Base-by-base conservation (phyloP, 1,284 basidiomycete species). In the Microbotryomycetes sp. region DNA sequence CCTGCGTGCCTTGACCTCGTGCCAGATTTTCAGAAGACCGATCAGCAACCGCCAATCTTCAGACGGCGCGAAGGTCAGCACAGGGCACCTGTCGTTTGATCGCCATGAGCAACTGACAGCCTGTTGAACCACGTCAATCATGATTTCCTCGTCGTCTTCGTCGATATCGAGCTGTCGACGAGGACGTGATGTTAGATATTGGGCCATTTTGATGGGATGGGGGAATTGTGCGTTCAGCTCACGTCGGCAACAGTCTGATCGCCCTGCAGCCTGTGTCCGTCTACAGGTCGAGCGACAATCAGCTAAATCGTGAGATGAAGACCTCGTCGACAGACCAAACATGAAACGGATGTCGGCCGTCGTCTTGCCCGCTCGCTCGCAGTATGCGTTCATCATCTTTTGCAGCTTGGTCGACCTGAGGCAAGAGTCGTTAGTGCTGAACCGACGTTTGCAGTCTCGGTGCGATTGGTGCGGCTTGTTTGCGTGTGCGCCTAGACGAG, bases 321-420 rank as follows among this genome's bases (percentile, higher is more conserved):
- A 28, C n/a, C 18, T 23, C 5, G 0, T 15, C 24, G 31, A 63
- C 65, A 29, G 5, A 61, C 67, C 67, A 49, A 59, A 61, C 60
- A 65, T 64, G 61, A 69, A 69, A 28, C 67, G 53, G 26, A 69
- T 60, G 46, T 69, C 67, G 24, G 13, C 50, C 13, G 62, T 13
- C 18, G 41, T n/a, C 57, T 69, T 69, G 28, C 67, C 67, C 0
- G 67, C 67, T 4, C 67, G 57, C 24, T 69, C 60, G 55, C 67
- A 69, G 62, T 69, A 69, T 9, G 67, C 67, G 24, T 30, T 46
- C 67, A 69, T 69, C 67, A 69, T 69, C 59, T 69, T 69, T 30
- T 30, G 35, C 13, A 69, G 59, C 60, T 64, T 60, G 48, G 67
- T 69, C 13, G 67, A 67, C 67, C 65, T 67, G 56, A 2, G 4